Percentiles rank a stretch among this genome's conserved stretches.
Evolutionary conservation across 2,329 filamentous ascomycete genomes (phyloP).

Genomic region (Talaromyces sp.): DNA sequence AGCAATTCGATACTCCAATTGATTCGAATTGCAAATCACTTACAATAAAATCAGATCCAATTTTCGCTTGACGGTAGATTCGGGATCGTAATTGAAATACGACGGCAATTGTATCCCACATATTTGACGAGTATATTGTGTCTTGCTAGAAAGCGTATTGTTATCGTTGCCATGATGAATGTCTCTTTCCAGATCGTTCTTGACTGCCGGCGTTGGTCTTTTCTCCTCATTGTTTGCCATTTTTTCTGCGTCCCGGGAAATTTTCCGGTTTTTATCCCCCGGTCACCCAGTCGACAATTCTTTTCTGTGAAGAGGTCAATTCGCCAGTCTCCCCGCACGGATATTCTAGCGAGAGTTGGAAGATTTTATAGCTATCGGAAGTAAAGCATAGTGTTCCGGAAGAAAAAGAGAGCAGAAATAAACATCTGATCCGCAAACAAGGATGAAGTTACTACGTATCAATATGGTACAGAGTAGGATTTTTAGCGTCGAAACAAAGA

Average conservation of each 20-base stretch:
- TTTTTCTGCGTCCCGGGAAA: background rate
- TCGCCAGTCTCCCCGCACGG: background rate
- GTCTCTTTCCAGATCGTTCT: background rate
- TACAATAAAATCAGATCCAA: slow-evolving; percentile 1
- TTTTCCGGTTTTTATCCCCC: too few relatives aligned
- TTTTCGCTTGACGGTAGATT: background rate
- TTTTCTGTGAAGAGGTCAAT: background rate
- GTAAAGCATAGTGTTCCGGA: background rate
- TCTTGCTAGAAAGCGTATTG: background rate
- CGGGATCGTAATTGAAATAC: background rate
- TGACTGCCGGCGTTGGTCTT: background rate
- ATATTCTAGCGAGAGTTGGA: too few relatives aligned
- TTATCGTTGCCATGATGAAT: background rate
- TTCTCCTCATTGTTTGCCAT: background rate
- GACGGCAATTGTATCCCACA: background rate
- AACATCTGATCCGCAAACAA: background rate
- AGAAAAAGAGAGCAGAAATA: background rate
- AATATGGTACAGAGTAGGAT: background rate
- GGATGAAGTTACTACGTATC: background rate
- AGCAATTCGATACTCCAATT: background rate
- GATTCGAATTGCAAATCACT: background rate
- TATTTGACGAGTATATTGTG: background rate
- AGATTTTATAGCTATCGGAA: too few relatives aligned
- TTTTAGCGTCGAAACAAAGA: background rate
- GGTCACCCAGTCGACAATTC: background rate